phyloP scores from a whole-genome alignment of 2,329 filamentous ascomycete genomes.

The Epichloe gansuensis region DNA sequence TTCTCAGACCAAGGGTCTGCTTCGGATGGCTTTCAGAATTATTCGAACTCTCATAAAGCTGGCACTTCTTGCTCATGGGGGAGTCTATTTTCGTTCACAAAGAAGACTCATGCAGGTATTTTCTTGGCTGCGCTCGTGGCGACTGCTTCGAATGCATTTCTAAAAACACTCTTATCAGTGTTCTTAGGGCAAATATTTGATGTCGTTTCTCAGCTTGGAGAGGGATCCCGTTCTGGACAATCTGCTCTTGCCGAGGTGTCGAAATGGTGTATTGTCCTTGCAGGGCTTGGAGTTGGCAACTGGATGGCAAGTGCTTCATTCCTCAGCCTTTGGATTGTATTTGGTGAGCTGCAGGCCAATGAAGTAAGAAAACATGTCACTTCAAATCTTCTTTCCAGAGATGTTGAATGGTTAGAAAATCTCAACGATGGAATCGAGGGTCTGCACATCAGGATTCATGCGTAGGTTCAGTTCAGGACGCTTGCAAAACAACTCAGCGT shows the following conservation, averaged over 20 bases:
- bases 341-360: slow-evolving; percentile 69
- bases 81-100: slow-evolving; percentile 61
- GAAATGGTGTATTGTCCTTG: slow-evolving; percentile 48
- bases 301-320: slow-evolving; percentile 57
- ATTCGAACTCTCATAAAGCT: neutral
- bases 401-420: slow-evolving; percentile 73
- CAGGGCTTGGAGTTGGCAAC: slow-evolving; percentile 47
- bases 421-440: slow-evolving; percentile 58
- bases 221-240: slow-evolving; percentile 32
- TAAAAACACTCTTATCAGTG: slow-evolving; percentile 53
- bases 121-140: slow-evolving; percentile 42
- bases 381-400: slow-evolving; percentile 51
- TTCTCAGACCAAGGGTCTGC: neutral
- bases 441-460: slow-evolving; percentile 58
- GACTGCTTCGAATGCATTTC: slow-evolving; percentile 45
- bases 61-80: slow-evolving; percentile 17
- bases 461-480: slow-evolving; percentile 38
- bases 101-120: slow-evolving; percentile 40
- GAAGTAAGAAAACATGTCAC: slow-evolving; percentile 55
- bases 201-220: slow-evolving; percentile 52
- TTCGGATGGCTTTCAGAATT: neutral
- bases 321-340: slow-evolving; percentile 58
- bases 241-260: slow-evolving; percentile 44
- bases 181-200: slow-evolving; percentile 66
- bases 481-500: neutral